phyloP scores from a whole-genome alignment of 163 green algal species.

The Scenedesmus sp. region DNA sequence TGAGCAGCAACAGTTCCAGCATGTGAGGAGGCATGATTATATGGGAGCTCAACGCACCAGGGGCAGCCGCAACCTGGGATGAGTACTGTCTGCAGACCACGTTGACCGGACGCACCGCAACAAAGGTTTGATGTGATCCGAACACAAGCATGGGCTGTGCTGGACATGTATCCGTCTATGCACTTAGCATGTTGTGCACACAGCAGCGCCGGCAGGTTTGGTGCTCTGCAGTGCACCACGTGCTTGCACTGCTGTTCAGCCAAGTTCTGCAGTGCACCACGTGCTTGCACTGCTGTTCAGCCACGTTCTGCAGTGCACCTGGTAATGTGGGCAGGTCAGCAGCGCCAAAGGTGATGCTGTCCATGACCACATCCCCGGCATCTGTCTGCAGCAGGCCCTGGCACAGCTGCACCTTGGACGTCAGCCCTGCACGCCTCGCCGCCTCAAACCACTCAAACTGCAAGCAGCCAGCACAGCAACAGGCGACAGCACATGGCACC shows the following conservation, averaged over 20 bases:
- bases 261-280: neutral
- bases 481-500: neutral
- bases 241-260: neutral
- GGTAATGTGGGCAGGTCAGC: conserved; percentile 17
- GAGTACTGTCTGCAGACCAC: no score
- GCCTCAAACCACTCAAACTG: conserved; percentile 46
- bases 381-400: conserved; percentile 34
- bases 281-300: neutral
- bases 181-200: no score
- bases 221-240: neutral
- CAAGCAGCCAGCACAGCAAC: neutral
- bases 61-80: no score
- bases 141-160: no score
- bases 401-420: neutral
- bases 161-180: no score
- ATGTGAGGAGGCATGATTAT: no score
- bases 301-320: neutral
- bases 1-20: no score
- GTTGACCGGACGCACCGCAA: no score
- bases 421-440: neutral
- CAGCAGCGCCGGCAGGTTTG: no score
- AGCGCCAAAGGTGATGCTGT: neutral
- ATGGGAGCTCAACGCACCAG: no score
- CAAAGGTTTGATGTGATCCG: no score
- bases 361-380: conserved; percentile 10